Percentiles rank a stretch among this genome's conserved stretches.
Conservation (phyloP, 2,329 filamentous ascomycete species). For the Thelonectria blattea region DNA sequence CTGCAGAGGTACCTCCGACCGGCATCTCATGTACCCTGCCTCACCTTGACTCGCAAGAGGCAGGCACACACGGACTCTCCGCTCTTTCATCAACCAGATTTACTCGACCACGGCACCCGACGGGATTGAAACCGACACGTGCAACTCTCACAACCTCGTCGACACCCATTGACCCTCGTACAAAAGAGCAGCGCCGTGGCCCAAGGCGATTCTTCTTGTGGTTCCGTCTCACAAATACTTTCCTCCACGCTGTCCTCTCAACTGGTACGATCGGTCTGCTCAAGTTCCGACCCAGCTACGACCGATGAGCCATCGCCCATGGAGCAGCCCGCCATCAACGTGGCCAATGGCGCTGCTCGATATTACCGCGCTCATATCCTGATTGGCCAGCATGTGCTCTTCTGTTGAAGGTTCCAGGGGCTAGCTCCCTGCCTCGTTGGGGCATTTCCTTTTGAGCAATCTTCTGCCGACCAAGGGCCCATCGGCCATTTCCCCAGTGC, state of each 20-base stretch:
- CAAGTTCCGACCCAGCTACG: constrained; percentile 34
- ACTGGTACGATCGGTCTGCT: constrained; percentile 35
- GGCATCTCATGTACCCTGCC: neutral
- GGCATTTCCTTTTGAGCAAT: constrained; percentile 14
- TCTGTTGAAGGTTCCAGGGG: constrained; percentile 8
- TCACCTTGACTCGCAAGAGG: constrained; percentile 5
- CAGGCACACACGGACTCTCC: neutral
- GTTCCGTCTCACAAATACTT: neutral
- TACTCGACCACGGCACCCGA: neutral
- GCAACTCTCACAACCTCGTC: neutral
- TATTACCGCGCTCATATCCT: constrained; percentile 38
- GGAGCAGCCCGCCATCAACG: neutral
- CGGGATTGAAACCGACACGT: neutral
- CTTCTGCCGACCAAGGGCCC: constrained; percentile 11
- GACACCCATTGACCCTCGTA: neutral
- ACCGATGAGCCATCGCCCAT: constrained; percentile 2
- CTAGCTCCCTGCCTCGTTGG: constrained; percentile 4
- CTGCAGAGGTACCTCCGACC: neutral
- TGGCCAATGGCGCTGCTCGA: constrained; percentile 37
- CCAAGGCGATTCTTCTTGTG: neutral
- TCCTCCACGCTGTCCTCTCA: neutral
- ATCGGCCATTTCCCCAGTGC: too few relatives aligned
- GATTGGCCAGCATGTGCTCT: constrained; percentile 32
- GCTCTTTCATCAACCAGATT: neutral
- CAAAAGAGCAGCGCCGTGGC: constrained; percentile 4